Percentiles rank a stretch among this genome's conserved stretches.
Conservation (phyloP, 192 early-diverging fungal genomes). For the Umbelopsis ramanniana region DNA sequence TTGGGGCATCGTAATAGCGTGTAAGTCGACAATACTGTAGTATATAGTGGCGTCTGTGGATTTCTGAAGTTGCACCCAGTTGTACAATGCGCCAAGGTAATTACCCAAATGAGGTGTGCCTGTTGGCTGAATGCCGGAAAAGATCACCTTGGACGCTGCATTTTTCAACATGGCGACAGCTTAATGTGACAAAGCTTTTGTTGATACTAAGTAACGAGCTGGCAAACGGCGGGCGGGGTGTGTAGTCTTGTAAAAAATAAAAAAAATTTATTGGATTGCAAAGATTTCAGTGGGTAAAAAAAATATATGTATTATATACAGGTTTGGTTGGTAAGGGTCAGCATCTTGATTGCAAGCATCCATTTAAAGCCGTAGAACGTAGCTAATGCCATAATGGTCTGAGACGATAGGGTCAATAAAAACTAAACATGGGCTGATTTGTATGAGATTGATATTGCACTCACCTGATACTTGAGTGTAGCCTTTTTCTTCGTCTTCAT, state of each 20-base stretch:
- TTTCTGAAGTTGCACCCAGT: slow-evolving; percentile 83
- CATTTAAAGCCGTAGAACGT: slow-evolving; percentile 14
- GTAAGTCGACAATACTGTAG: slow-evolving; percentile 88
- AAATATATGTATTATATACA: background rate
- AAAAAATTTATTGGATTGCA: too few relatives aligned
- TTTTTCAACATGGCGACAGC: background rate
- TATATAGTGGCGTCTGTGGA: slow-evolving; percentile 45
- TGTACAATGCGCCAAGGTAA: slow-evolving; percentile 86
- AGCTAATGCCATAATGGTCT: slow-evolving; percentile 53
- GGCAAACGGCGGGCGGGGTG: background rate
- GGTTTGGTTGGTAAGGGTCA: background rate
- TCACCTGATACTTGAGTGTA: slow-evolving; percentile 52
- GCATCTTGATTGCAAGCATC: background rate
- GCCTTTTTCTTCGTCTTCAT: slow-evolving; percentile 21
- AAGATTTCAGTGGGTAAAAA: background rate
- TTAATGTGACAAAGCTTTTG: background rate
- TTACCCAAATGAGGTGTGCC: slow-evolving; percentile 93
- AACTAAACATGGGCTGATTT: too few relatives aligned
- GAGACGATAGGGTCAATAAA: slow-evolving; percentile 20
- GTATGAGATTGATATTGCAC: background rate
- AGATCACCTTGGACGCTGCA: slow-evolving; percentile 43
- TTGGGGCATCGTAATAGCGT: slow-evolving; percentile 82
- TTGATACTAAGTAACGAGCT: background rate
- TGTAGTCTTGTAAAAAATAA: background rate
- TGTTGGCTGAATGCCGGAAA: slow-evolving; percentile 95